A percentile compares a stretch with the other conserved stretches of the same genome.
phyloP scores from a whole-genome alignment of 108 stramenopile genomes.

The Skeletonema costatum region DNA sequence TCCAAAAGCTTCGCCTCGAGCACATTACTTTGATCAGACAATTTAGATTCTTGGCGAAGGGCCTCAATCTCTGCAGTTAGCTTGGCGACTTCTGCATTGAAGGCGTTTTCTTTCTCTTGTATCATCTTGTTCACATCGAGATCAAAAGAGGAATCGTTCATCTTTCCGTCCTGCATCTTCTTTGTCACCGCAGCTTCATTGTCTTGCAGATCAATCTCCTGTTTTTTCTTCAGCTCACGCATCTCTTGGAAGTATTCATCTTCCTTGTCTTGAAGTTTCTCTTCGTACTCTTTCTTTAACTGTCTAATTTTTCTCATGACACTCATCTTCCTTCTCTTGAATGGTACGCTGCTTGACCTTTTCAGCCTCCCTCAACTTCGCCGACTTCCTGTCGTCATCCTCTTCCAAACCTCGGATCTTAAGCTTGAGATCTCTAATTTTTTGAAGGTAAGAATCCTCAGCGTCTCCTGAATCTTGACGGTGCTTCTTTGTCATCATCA shows the following conservation, averaged over 20 bases:
- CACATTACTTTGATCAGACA: background rate
- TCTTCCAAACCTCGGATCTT: constrained; percentile 10
- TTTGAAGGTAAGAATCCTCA: background rate
- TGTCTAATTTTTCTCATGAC: constrained; percentile 12
- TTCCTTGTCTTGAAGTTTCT: constrained; percentile 15
- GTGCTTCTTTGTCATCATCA: constrained; percentile 5
- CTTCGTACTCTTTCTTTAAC: constrained; percentile 30
- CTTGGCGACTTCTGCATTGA: constrained; percentile 7
- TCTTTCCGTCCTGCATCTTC: constrained; percentile 14
- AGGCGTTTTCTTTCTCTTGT: constrained; percentile 14
- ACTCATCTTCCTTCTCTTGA: constrained; percentile 34
- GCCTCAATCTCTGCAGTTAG: constrained; percentile 10
- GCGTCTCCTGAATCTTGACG: constrained; percentile 20
- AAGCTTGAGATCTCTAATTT: constrained; percentile 20
- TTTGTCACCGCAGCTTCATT: constrained; percentile 19
- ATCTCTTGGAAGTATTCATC: constrained; percentile 19
- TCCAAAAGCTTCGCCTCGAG: constrained; percentile 18
- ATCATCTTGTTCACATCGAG: constrained; percentile 15
- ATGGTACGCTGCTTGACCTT: constrained; percentile 16
- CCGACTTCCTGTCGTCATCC: background rate
- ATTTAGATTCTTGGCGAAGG: constrained; percentile 17
- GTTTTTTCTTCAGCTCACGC: constrained; percentile 15
- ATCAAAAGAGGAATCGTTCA: constrained; percentile 8
- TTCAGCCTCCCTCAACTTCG: constrained; percentile 17
- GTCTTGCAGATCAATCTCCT: constrained; percentile 3